Conservation (phyloP, 768 basidiomycete genomes). For the Coprinellus micaceus region DNA sequence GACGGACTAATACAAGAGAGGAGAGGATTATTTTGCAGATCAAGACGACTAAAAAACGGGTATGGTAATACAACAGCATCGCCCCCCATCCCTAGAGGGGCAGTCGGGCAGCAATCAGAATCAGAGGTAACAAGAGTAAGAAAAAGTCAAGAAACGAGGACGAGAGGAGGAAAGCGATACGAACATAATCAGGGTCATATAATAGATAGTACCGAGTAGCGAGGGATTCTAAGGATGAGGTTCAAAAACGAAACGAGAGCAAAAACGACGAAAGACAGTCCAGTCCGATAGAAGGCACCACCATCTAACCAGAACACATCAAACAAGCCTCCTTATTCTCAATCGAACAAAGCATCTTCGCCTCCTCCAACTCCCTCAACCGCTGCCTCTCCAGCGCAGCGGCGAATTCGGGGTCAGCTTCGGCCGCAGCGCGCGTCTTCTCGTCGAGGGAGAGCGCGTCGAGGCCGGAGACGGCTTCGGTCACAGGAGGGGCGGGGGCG, state of each 20-base stretch:
- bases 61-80: neutral
- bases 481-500: constrained; percentile 23
- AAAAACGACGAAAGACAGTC: neutral
- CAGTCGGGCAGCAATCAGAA: neutral
- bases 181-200: neutral
- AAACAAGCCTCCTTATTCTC: constrained; percentile 94
- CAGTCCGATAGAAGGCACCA: neutral
- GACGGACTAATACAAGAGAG: neutral
- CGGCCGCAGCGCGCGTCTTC: constrained; percentile 50
- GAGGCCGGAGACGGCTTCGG: constrained; percentile 20
- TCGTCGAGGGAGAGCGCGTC: constrained; percentile 44
- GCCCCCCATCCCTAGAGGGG: neutral
- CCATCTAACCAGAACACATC: constrained; percentile 75
- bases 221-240: too few species aligned
- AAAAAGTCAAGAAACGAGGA: neutral
- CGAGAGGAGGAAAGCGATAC: neutral
- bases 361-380: constrained; percentile 76
- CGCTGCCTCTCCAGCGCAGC: constrained; percentile 70
- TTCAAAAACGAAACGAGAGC: neutral
- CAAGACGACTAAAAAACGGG: neutral
- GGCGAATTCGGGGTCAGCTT: constrained; percentile 68
- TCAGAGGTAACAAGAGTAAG: neutral
- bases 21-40: neutral
- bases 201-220: too few species aligned
- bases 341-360: constrained; percentile 75